Conservation (phyloP, 2,329 filamentous ascomycete genomes). For the Exophiala alcalophila region DNA sequence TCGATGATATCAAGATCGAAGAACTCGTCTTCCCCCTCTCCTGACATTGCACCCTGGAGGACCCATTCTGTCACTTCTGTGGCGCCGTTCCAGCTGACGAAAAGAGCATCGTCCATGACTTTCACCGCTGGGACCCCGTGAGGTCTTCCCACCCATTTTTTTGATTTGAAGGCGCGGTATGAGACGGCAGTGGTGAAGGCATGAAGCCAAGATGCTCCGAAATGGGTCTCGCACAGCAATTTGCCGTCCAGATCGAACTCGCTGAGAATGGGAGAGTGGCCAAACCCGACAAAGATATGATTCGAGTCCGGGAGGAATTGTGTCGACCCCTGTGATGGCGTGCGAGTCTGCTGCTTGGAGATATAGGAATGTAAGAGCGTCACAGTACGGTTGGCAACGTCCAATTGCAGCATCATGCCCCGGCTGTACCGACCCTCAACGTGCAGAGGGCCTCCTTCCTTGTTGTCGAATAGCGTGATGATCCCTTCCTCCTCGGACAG, state of each 20-base stretch:
- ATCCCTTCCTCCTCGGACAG: constrained; percentile 30
- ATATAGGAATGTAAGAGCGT: constrained; percentile 41
- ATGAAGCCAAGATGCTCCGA: constrained; percentile 40
- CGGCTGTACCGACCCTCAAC: constrained; percentile 37
- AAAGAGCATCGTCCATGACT: constrained; percentile 35
- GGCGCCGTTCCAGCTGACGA: constrained; percentile 49
- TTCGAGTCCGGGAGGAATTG: constrained; percentile 39
- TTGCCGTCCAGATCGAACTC: constrained; percentile 43
- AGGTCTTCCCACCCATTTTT: constrained; percentile 52
- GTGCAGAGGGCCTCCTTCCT: constrained; percentile 27
- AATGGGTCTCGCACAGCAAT: constrained; percentile 53
- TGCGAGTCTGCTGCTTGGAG: constrained; percentile 38
- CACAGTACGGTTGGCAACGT: constrained; percentile 44
- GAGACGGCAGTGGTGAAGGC: constrained; percentile 44
- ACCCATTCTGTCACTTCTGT: constrained; percentile 37
- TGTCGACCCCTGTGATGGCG: constrained; percentile 42
- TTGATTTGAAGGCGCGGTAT: constrained; percentile 53
- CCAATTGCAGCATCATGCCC: constrained; percentile 45
- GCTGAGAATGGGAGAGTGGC: constrained; percentile 49
- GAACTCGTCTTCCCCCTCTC: constrained; percentile 11
- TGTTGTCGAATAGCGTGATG: constrained; percentile 43
- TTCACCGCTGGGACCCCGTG: constrained; percentile 32
- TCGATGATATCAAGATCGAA: constrained; percentile 21
- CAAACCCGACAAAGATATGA: constrained; percentile 51
- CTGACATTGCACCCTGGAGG: constrained; percentile 16